Evolutionary conservation across 345 rosid species (phyloP).

Genomic region (Citrus mangshanensis): DNA sequence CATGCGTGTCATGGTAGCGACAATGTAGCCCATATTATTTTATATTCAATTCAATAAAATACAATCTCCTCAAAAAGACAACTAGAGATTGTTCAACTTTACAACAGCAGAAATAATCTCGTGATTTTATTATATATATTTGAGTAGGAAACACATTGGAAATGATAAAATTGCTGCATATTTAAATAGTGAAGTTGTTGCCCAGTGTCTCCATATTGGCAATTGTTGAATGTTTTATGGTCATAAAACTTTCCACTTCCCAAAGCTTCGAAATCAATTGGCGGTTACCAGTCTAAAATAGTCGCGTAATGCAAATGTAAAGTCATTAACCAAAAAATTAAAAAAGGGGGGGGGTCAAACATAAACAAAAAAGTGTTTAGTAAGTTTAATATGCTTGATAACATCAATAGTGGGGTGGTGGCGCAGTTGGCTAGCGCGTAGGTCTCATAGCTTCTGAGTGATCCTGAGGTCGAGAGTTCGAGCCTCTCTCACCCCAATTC

Average conservation of each 20-base stretch:
- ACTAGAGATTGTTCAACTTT: not conserved
- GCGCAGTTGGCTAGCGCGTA: conserved; percentile 99
- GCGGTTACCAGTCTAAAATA: too few species aligned
- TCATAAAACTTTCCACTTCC: too few species aligned
- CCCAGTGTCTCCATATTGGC: too few species aligned
- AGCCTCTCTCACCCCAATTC: conserved; percentile 86
- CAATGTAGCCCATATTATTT: not conserved
- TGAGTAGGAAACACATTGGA: not conserved
- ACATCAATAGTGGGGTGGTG: conserved; percentile 51
- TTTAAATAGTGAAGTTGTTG: too few species aligned
- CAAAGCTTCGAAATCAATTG: too few species aligned
- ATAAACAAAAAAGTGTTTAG: too few species aligned
- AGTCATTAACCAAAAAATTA: too few species aligned
- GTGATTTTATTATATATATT: too few species aligned
- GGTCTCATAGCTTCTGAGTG: conserved; percentile 89
- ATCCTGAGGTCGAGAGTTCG: conserved; percentile 98
- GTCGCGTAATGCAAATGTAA: too few species aligned
- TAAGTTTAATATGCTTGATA: accelerated
- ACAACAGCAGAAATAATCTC: not conserved
- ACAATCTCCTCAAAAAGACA: not conserved
- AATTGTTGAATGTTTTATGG: too few species aligned
- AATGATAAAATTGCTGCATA: not conserved
- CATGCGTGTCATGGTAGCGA: not conserved
- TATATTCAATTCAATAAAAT: not conserved
- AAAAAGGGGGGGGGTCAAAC: too few species aligned